phyloP scores from a whole-genome alignment of 805 yeast species.

The Groenewaldozyma tartarivorans region DNA sequence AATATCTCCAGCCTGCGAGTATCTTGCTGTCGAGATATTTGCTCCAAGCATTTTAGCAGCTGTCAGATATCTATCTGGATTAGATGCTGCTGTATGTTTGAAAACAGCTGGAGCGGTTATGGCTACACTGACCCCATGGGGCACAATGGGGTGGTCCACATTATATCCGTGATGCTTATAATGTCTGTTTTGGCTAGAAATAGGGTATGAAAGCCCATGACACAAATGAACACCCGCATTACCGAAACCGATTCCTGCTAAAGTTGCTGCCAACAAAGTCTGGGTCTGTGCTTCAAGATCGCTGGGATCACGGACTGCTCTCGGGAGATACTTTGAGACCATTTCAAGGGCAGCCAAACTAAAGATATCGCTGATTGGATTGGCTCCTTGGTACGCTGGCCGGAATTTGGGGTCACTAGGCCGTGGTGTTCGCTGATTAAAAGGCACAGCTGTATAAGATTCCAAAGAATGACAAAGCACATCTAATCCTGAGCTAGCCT shows the following conservation, averaged over 20 bases:
- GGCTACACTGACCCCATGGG: conserved; percentile 38
- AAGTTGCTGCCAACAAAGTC: conserved; percentile 36
- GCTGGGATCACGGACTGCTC: conserved; percentile 32
- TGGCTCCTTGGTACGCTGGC: conserved; percentile 36
- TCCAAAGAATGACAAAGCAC: conserved; percentile 38
- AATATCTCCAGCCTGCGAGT: conserved; percentile 31
- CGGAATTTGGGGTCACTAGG: conserved; percentile 30
- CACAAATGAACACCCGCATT: conserved; percentile 38
- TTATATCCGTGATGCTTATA: conserved; percentile 30
- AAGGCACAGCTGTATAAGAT: conserved; percentile 38
- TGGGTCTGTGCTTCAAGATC: conserved; percentile 35
- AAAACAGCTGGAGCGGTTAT: conserved; percentile 38
- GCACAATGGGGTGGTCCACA: conserved; percentile 33
- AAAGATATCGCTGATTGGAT: conserved; percentile 37
- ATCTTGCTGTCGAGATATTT: conserved; percentile 27
- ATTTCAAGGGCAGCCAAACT: conserved; percentile 33
- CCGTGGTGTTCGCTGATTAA: conserved; percentile 30
- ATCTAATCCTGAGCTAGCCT: conserved; percentile 35
- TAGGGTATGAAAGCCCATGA: conserved; percentile 34
- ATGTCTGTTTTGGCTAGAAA: conserved; percentile 29
- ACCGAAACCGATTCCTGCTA: conserved; percentile 39
- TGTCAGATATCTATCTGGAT: conserved; percentile 31
- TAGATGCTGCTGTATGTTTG: conserved; percentile 30
- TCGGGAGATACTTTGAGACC: conserved; percentile 32
- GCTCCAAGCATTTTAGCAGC: conserved; percentile 30